phyloP scores from a whole-genome alignment of 345 rosid genomes.

The Pistacia atlantica region DNA sequence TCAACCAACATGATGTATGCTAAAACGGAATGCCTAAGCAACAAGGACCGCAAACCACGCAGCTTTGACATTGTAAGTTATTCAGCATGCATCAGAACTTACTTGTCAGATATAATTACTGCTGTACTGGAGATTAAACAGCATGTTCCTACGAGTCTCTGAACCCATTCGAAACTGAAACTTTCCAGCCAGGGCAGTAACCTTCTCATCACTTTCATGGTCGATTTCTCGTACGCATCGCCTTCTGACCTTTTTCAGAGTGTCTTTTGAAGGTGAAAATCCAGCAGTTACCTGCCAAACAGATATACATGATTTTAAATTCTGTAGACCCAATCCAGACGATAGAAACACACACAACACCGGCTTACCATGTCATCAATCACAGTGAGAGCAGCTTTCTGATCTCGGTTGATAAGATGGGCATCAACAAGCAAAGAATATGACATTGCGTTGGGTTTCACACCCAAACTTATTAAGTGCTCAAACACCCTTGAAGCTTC shows the following conservation, averaged over 20 bases:
- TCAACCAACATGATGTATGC: neutral
- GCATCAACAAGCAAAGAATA: constrained; percentile 86
- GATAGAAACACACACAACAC: constrained; percentile 6
- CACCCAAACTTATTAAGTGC: constrained; percentile 74
- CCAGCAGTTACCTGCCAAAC: constrained; percentile 67
- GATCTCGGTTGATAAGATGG: constrained; percentile 86
- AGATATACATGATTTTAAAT: constrained; percentile 16
- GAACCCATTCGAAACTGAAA: constrained; percentile 62
- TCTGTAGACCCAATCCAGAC: neutral
- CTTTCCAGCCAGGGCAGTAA: constrained; percentile 55
- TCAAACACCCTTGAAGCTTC: constrained; percentile 89
- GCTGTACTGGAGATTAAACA: constrained; percentile 73
- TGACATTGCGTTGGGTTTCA: constrained; percentile 78
- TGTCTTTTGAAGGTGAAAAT: constrained; percentile 77
- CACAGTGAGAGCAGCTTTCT: constrained; percentile 68
- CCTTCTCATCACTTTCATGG: constrained; percentile 58
- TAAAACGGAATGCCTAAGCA: neutral
- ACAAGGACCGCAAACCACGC: neutral
- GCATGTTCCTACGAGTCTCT: constrained; percentile 70
- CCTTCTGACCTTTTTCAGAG: constrained; percentile 74
- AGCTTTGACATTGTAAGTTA: neutral
- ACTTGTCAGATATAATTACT: constrained; percentile 49
- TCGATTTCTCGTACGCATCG: constrained; percentile 86
- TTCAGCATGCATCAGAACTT: constrained; percentile 12
- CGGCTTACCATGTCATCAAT: constrained; percentile 73